Percentiles rank a stretch among this genome's conserved stretches.
Evolutionary conservation across 768 basidiomycete species (phyloP).

Genomic region (Porphyrellus cyaneotinctus): DNA sequence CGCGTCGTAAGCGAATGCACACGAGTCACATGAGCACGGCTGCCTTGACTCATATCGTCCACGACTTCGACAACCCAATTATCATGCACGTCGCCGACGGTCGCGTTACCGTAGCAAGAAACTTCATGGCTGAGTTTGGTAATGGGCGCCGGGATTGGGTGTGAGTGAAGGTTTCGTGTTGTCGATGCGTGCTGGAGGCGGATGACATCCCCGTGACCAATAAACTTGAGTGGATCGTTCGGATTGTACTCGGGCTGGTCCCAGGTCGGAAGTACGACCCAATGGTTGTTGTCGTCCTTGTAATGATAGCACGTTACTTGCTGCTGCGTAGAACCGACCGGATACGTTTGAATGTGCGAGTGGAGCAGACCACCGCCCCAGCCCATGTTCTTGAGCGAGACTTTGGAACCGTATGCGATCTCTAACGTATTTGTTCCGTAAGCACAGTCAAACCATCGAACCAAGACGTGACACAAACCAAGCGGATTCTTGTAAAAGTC

Average conservation of each 20-base stretch:
- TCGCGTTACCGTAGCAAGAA: slow-evolving; percentile 88
- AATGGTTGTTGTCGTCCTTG: slow-evolving; percentile 97
- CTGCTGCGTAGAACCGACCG: slow-evolving; percentile 87
- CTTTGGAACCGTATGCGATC: slow-evolving; percentile 81
- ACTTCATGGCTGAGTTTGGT: slow-evolving; percentile 90
- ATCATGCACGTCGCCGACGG: slow-evolving; percentile 84
- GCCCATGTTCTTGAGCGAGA: slow-evolving; percentile 96
- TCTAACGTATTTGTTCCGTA: slow-evolving; percentile 42
- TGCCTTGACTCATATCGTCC: slow-evolving; percentile 76
- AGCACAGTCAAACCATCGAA: background rate
- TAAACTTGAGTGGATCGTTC: slow-evolving; percentile 60
- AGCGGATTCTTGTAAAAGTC: slow-evolving; percentile 90
- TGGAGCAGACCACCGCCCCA: slow-evolving; percentile 96
- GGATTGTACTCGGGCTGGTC: slow-evolving; percentile 63
- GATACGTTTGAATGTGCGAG: slow-evolving; percentile 92
- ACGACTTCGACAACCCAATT: slow-evolving; percentile 93
- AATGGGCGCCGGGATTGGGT: slow-evolving; percentile 81
- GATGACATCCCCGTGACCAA: slow-evolving; percentile 72
- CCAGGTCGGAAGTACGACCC: slow-evolving; percentile 80
- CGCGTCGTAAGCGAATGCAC: slow-evolving; percentile 92
- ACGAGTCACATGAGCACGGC: slow-evolving; percentile 49
- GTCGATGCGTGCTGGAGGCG: slow-evolving; percentile 82
- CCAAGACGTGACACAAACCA: slow-evolving; percentile 40
- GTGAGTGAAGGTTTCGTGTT: slow-evolving; percentile 89
- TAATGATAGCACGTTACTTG: slow-evolving; percentile 99